Evolutionary conservation across 2,329 filamentous ascomycete species (phyloP), one percentile per base, ranked within the genome.

Genomic region (Pseudocercospora cruenta): DNA sequence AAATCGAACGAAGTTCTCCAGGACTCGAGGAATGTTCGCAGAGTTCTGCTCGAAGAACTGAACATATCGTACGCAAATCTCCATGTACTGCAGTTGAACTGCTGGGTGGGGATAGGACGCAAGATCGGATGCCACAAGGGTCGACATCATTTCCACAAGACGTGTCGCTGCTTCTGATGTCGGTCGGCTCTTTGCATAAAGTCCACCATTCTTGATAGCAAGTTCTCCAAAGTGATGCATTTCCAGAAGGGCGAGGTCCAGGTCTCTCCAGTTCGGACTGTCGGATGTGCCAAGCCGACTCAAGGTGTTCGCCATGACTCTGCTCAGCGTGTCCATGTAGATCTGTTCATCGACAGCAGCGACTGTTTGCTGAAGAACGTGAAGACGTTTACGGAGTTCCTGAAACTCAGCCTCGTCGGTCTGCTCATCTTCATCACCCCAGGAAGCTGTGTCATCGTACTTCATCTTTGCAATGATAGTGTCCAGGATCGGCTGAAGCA

Each of bases 331-430:
- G 51, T 97, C 90, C 75, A 97, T 91, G 78, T 96, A 98, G 31
- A 98, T 86, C 49, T 83, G 82, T 78, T 98, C 92, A 76, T 98
- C 92, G 59, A 97, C 92, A 9, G 91, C 90, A 16, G 95, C 94
- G 60, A 98, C 90, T 47, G 91, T 93, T 82, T 97, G 96, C 78
- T 99, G 95, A 49, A 99, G 83, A 47, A 93, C 90, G 78, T 96
- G 92, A 57, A 99, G 83, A 72, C 92, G 88, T 78, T 96, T 96
- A 66, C 96, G 89, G 62, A 99, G 85, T 72, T 99, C 95, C 76
- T 96, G 92, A 73, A 99, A 99, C 77, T 99, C 95, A 26, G 94
- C 95, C 80, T 99, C 95, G 73, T 98, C 95, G 1, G 93, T 96
- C 78, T 96, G 91, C 73, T 96, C 94, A 73, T 96, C 93, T 76